A percentile compares a stretch with the other conserved stretches of the same genome.
These are phyloP conservation scores for Rhodosorus marinus DNA, from an alignment of 23 red algal genomes.

Conservation along the genomic window DNA sequence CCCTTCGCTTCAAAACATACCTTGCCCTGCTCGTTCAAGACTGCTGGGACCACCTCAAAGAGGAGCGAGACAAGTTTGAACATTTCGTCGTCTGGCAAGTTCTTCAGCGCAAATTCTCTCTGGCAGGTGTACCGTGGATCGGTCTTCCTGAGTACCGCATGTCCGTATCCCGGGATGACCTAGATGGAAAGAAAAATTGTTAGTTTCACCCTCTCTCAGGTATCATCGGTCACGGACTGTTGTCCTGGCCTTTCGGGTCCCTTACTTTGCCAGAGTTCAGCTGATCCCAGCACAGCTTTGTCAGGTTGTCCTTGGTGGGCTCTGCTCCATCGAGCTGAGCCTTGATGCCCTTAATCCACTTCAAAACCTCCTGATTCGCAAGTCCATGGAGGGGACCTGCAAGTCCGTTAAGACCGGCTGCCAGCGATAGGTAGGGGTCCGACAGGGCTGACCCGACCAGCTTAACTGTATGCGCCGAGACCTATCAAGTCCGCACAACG, in stretches of 20 bases:
- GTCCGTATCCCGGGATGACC: constrained; percentile 95
- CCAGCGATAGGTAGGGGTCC: constrained; percentile 63
- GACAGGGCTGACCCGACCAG: constrained; percentile 87
- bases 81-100: constrained; percentile 74
- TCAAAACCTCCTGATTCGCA: constrained; percentile 86
- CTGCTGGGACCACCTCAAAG: constrained; percentile 87
- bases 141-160: constrained; percentile 81
- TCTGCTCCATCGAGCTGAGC: constrained; percentile 19
- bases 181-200: no score
- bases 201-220: no score
- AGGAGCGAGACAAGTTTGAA: constrained; percentile 78
- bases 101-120: constrained; percentile 86
- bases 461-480: constrained; percentile 71
- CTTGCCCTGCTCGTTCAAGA: constrained; percentile 73
- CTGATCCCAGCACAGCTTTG: constrained; percentile 75
- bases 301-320: constrained; percentile 59
- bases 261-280: constrained; percentile 71
- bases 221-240: no score
- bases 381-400: constrained; percentile 91
- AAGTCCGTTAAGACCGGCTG: constrained; percentile 71
- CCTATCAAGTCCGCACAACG: no score
- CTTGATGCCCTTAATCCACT: constrained; percentile 56
- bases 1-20: no score
- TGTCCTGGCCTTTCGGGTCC: no score
- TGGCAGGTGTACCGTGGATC: constrained; percentile 90